Evolutionary conservation across 352 stramenopile species (phyloP).

Genomic region (Halophytophthora batemanensis): DNA sequence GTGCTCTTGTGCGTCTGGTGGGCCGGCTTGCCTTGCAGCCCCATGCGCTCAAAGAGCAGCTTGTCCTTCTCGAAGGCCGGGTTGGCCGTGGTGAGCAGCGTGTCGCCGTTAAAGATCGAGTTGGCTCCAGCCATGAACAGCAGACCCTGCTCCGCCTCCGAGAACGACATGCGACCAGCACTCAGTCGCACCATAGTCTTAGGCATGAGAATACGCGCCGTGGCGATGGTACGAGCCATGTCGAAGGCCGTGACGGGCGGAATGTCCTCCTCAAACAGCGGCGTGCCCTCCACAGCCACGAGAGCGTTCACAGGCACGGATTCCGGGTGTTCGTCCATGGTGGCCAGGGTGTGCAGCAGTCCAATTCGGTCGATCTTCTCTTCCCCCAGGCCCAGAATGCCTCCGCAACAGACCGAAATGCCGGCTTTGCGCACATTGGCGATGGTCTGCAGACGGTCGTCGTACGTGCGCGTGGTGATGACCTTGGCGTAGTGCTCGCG

Average conservation of each 20-base stretch:
- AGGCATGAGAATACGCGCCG: slow-evolving; percentile 96
- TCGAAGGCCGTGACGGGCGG: slow-evolving; percentile 91
- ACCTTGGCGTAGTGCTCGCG: slow-evolving; percentile 97
- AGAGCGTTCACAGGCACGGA: slow-evolving; percentile 97
- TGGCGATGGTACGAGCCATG: slow-evolving; percentile 98
- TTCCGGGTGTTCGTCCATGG: slow-evolving; percentile 95
- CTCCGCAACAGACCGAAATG: slow-evolving; percentile 96
- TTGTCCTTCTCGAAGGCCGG: slow-evolving; percentile 95
- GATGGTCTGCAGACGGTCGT: slow-evolving; percentile 96
- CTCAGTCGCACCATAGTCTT: slow-evolving; percentile 97
- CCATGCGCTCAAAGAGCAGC: slow-evolving; percentile 93
- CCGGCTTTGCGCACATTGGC: slow-evolving; percentile 96
- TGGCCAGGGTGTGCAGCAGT: slow-evolving; percentile 95
- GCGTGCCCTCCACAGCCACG: slow-evolving; percentile 94
- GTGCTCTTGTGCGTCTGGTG: slow-evolving; percentile 86
- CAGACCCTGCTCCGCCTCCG: slow-evolving; percentile 94
- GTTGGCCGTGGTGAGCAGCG: slow-evolving; percentile 96
- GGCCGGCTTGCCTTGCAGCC: slow-evolving; percentile 94
- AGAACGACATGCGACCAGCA: slow-evolving; percentile 96
- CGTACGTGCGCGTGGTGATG: slow-evolving; percentile 95
- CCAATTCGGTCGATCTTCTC: slow-evolving; percentile 93
- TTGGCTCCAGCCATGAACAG: slow-evolving; percentile 98
- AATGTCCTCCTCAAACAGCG: slow-evolving; percentile 90
- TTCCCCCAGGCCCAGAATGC: slow-evolving; percentile 96
- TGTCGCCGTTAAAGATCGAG: slow-evolving; percentile 99